Evolutionary conservation across 2,329 filamentous ascomycete genomes (phyloP), one percentile per base, ranked within the genome.

Genomic region (Diaporthe sp.): DNA sequence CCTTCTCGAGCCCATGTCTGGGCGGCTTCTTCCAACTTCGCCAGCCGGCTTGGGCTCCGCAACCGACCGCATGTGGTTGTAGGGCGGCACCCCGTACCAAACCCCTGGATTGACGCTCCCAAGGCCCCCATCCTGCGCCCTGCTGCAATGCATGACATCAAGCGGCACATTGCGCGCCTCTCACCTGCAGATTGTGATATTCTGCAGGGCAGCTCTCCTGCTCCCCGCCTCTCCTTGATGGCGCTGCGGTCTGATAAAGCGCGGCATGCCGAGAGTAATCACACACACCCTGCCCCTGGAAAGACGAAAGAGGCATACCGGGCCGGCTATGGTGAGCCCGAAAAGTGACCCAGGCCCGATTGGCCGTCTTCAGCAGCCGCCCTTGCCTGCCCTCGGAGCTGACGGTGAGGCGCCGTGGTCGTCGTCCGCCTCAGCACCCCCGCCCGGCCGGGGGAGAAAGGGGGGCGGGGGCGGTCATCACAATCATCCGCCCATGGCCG

Each of bases 61-160:
- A 22, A n/a, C 37, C 27, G 7, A 30, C 58, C 44, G 27, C 30
- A 35, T 27, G 12, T 44, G 30, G 44, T 19, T 35, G 44, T 30
- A 50, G 27, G 61, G 44, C 61, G 61, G 44, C 7, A 47, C 19
- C 9, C 44, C 19, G 63, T 66, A 66, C 63, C 30, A 19, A 70
- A 55, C 61, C 76, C 63, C 69, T 70, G 70, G 53, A 69, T 74
- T 66, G 51, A 70, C 25, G 19, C 72, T 50, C 42, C 39, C 25
- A 27, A 47, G 12, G 9, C 10, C 25, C 39, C 59, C 59, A 70
- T 63, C 74, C 59, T 51, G 65, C 65, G 71, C 72, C 37, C 51
- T 53, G 44, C 50, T 75, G 75, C 74, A 76, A 76, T 78, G 77
- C 77, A 77, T 77, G 77, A 76, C 75, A 78, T 77, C 75, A 77